Conservation (phyloP, 495 filamentous ascomycete genomes). For the Endocarpon pusillum region DNA sequence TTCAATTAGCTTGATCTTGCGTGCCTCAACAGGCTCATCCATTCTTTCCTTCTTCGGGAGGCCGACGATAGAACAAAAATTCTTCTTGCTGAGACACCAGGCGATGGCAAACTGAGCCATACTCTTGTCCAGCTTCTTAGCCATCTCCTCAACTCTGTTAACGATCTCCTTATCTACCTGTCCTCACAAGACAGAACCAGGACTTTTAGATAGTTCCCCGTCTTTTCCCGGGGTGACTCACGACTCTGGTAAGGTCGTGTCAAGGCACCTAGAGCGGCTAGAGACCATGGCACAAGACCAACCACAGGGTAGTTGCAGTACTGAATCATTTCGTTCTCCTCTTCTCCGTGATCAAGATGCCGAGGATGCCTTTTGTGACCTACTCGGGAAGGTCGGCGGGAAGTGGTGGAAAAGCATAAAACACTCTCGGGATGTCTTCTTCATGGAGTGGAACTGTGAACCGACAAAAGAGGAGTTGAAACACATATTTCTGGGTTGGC, state of each 20-base stretch:
- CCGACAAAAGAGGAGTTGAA: no score
- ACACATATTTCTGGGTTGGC: no score
- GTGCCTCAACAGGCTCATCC: constrained; percentile 39
- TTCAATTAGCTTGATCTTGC: constrained; percentile 33
- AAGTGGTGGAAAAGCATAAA: no score
- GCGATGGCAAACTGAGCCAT: constrained; percentile 53
- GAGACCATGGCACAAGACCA: constrained; percentile 49
- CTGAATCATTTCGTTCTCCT: constrained; percentile 45
- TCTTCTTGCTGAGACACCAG: constrained; percentile 40
- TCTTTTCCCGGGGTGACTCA: constrained; percentile 16
- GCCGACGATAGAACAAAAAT: constrained; percentile 48
- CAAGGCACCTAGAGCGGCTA: constrained; percentile 39
- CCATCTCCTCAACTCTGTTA: constrained; percentile 45
- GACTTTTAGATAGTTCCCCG: no score
- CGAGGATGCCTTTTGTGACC: no score
- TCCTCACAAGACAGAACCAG: constrained; percentile 9
- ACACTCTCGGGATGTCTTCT: no score
- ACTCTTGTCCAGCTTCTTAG: constrained; percentile 40
- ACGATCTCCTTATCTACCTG: constrained; percentile 41
- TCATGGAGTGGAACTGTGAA: no score
- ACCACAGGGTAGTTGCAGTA: constrained; percentile 61
- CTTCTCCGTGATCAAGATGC: constrained; percentile 46
- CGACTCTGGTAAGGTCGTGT: constrained; percentile 23
- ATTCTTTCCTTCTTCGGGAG: constrained; percentile 40
- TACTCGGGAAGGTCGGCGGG: no score